Evolutionary conservation across 108 stramenopile species (phyloP).

Genomic region (Epithemia pelagica): DNA sequence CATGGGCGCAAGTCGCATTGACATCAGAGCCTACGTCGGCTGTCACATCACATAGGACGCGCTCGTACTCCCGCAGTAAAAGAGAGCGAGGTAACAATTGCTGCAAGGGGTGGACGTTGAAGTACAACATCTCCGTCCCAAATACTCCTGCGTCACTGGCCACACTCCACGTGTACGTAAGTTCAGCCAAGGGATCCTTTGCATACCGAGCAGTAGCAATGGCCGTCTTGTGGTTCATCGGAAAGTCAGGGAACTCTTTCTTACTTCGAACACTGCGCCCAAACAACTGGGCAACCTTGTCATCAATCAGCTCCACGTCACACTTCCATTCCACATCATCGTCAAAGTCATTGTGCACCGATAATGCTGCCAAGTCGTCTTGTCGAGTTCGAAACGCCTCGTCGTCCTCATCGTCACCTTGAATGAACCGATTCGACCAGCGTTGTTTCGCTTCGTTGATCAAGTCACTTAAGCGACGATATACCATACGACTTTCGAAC

Average conservation of each 20-base stretch:
- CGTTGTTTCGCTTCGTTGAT: slow-evolving; percentile 60
- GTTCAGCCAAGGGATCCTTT: slow-evolving; percentile 79
- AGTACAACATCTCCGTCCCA: slow-evolving; percentile 83
- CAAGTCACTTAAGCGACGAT: slow-evolving; percentile 59
- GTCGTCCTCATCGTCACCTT: slow-evolving; percentile 86
- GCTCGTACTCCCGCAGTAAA: slow-evolving; percentile 78
- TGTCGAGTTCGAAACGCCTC: slow-evolving; percentile 68
- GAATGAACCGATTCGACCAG: slow-evolving; percentile 71
- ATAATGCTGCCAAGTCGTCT: slow-evolving; percentile 41
- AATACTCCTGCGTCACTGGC: slow-evolving; percentile 80
- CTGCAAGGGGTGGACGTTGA: slow-evolving; percentile 89
- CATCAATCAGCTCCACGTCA: slow-evolving; percentile 79
- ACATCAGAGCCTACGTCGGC: slow-evolving; percentile 88
- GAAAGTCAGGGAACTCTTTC: slow-evolving; percentile 87
- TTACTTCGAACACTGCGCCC: slow-evolving; percentile 78
- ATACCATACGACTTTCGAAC: slow-evolving; percentile 44
- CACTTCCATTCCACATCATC: slow-evolving; percentile 73
- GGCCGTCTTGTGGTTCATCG: slow-evolving; percentile 68
- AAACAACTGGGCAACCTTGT: slow-evolving; percentile 76
- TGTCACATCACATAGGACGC: slow-evolving; percentile 74
- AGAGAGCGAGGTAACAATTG: slow-evolving; percentile 65
- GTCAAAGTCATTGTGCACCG: slow-evolving; percentile 57
- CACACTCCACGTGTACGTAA: slow-evolving; percentile 85
- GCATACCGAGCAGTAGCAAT: slow-evolving; percentile 82
- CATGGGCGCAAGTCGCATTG: slow-evolving; percentile 59